Conservation (phyloP, 1,284 basidiomycete species). For the Pseudozyma sp. region DNA sequence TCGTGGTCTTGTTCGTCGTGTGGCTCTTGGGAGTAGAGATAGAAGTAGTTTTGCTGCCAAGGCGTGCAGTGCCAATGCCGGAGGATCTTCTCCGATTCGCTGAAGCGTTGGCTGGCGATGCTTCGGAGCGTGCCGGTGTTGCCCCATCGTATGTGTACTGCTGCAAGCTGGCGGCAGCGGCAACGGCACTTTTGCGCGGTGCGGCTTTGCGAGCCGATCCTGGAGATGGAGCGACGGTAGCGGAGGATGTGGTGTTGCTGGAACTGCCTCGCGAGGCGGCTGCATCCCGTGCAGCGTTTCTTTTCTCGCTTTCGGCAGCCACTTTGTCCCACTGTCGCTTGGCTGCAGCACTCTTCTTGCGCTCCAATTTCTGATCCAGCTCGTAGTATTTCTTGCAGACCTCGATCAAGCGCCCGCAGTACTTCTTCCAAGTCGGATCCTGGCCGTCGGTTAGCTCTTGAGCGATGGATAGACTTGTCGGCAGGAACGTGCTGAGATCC, state of each 20-base stretch:
- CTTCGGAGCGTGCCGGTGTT: not conserved
- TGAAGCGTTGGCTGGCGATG: not conserved
- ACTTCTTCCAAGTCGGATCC: slow-evolving; percentile 17
- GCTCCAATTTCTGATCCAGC: not conserved
- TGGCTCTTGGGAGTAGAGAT: slow-evolving; percentile 1
- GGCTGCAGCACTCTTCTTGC: not conserved
- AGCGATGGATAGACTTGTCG: slow-evolving; percentile 2
- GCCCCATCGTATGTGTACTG: slow-evolving; percentile 29
- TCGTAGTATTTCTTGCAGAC: slow-evolving; percentile 24
- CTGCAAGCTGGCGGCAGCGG: slow-evolving; percentile 17
- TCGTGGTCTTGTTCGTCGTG: not conserved
- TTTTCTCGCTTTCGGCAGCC: not conserved
- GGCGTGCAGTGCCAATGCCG: not conserved
- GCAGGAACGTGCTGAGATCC: slow-evolving; percentile 30
- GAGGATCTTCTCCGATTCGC: not conserved
- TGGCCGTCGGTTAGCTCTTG: slow-evolving; percentile 3
- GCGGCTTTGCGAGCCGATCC: slow-evolving; percentile 3
- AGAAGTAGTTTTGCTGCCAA: not conserved
- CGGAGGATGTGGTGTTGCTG: not conserved
- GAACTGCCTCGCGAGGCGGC: not conserved
- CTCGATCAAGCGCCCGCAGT: slow-evolving; percentile 25
- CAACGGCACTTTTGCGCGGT: slow-evolving; percentile 23
- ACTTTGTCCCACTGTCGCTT: not conserved
- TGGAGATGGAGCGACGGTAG: not conserved
- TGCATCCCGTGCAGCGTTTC: not conserved